phyloP scores from a whole-genome alignment of 805 yeast genomes.

The Maudiozyma pseudohumilis region DNA sequence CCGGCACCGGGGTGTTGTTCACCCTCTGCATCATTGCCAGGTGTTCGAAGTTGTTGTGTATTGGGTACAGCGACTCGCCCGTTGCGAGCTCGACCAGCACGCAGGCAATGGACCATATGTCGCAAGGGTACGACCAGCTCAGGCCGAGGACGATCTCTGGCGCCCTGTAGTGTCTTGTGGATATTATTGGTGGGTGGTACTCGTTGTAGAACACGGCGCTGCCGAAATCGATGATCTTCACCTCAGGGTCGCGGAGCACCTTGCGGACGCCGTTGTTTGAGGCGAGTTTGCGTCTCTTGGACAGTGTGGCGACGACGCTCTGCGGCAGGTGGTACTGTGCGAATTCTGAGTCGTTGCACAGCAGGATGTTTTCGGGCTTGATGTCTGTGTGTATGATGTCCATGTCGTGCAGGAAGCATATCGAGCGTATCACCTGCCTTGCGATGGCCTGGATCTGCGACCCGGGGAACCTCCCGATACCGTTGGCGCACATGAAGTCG shows the following conservation, averaged over 20 bases:
- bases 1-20: slow-evolving; percentile 42
- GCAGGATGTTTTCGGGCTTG: slow-evolving; percentile 87
- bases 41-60: slow-evolving; percentile 92
- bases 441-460: slow-evolving; percentile 84
- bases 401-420: slow-evolving; percentile 81
- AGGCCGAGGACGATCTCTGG: slow-evolving; percentile 89
- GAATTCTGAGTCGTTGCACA: slow-evolving; percentile 28
- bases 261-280: slow-evolving; percentile 26
- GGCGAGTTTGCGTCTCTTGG: slow-evolving; percentile 25
- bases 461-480: slow-evolving; percentile 86
- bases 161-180: slow-evolving; percentile 93
- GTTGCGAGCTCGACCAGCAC: slow-evolving; percentile 82
- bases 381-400: slow-evolving; percentile 90
- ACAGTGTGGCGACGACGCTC: slow-evolving; percentile 13
- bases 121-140: slow-evolving; percentile 98
- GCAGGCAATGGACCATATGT: slow-evolving; percentile 95
- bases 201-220: slow-evolving; percentile 90
- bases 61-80: slow-evolving; percentile 90
- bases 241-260: slow-evolving; percentile 59
- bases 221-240: slow-evolving; percentile 94
- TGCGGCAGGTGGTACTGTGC: slow-evolving; percentile 19
- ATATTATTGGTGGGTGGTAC: slow-evolving; percentile 83
- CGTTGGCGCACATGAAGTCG: slow-evolving; percentile 80
- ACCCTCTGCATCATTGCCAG: slow-evolving; percentile 89
- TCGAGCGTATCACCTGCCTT: slow-evolving; percentile 73